Conservation (phyloP, 2,329 filamentous ascomycete species). For the Blastomyces emzantsi region DNA sequence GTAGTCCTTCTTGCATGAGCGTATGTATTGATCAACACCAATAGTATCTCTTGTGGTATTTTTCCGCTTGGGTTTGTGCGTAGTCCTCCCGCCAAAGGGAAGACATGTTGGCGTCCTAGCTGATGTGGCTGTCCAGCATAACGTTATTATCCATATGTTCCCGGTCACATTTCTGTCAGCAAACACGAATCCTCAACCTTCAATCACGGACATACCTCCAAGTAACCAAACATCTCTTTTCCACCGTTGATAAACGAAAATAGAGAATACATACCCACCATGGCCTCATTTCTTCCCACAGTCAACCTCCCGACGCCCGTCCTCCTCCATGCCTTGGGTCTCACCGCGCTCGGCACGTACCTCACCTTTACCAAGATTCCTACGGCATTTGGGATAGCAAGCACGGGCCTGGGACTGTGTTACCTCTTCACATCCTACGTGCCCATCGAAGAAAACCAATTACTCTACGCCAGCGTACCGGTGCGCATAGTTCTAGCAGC, state of each 20-base stretch:
- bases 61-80: neutral
- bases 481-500: conserved; percentile 4
- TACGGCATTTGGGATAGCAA: neutral
- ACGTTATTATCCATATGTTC: too few species aligned
- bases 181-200: neutral
- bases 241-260: neutral
- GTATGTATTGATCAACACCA: neutral
- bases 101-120: neutral
- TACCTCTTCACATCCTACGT: conserved; percentile 7
- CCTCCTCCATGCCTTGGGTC: conserved; percentile 9
- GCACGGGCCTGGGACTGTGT: conserved; percentile 2
- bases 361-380: neutral
- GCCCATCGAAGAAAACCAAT: conserved; percentile 8
- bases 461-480: conserved; percentile 7
- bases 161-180: neutral
- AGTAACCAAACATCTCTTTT: neutral
- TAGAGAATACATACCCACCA: neutral
- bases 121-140: too few species aligned
- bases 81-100: neutral
- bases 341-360: neutral
- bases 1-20: neutral
- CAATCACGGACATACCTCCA: neutral
- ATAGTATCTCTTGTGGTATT: neutral
- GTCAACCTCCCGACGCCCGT: conserved; percentile 6
- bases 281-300: conserved; percentile 7